Conservation (phyloP, 768 basidiomycete genomes). For the Phanerochaete sordida region DNA sequence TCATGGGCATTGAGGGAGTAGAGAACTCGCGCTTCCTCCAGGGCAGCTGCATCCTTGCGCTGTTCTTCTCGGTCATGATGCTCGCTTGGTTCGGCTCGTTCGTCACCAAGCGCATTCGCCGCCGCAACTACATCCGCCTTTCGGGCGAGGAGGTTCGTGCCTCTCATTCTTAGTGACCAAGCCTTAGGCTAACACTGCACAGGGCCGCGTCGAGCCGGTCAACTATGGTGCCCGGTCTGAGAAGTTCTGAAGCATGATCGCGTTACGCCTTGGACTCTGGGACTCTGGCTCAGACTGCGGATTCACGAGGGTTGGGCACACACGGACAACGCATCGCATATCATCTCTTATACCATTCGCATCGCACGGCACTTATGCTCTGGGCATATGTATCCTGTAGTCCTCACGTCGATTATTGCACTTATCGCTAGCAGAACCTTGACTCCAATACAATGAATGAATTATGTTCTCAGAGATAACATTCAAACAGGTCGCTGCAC, state of each 20-base stretch:
- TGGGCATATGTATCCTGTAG: background rate
- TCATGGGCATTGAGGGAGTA: background rate
- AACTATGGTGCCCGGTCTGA: slow-evolving; percentile 7
- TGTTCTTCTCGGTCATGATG: slow-evolving; percentile 35
- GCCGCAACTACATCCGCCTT: slow-evolving; percentile 27
- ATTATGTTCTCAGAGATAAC: too few relatives aligned
- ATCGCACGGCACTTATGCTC: too few relatives aligned
- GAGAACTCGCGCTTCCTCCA: slow-evolving; percentile 23
- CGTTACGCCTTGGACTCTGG: too few relatives aligned
- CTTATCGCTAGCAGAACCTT: background rate
- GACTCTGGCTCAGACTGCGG: background rate
- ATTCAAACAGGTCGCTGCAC: too few relatives aligned
- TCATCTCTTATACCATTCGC: background rate
- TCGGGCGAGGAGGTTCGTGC: slow-evolving; percentile 34
- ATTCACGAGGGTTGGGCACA: background rate
- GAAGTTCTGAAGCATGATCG: slow-evolving; percentile 1
- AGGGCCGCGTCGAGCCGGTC: slow-evolving; percentile 6
- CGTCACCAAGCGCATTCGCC: slow-evolving; percentile 32
- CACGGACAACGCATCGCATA: background rate
- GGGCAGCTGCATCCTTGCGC: slow-evolving; percentile 29
- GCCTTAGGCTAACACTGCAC: background rate
- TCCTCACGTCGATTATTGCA: background rate
- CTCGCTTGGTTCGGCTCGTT: slow-evolving; percentile 30
- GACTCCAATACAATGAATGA: too few relatives aligned
- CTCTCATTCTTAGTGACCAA: background rate